phyloP scores from a whole-genome alignment of 257 asterid genomes.

The Jacaranda mimosifolia region DNA sequence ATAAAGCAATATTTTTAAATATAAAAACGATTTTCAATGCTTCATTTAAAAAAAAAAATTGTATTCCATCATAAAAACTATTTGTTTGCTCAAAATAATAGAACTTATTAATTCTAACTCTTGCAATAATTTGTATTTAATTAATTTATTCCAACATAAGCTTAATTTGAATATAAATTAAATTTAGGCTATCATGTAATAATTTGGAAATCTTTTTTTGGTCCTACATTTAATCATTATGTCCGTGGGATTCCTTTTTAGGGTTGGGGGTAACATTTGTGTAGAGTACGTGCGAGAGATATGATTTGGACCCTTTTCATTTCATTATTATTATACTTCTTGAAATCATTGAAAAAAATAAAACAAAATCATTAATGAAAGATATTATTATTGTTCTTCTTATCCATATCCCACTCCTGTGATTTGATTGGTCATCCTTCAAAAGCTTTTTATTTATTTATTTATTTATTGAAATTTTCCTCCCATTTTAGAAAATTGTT shows the following conservation, averaged over 20 bases:
- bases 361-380: slow-evolving; percentile 10
- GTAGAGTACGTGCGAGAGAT: not conserved
- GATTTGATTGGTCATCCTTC: slow-evolving; percentile 32
- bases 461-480: not conserved
- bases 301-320: slow-evolving; percentile 26
- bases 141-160: not conserved
- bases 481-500: not conserved
- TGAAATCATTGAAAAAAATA: too few species aligned
- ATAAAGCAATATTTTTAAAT: too few species aligned
- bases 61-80: not conserved
- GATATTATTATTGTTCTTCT: slow-evolving; percentile 18
- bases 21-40: too few species aligned
- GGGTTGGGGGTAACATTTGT: not conserved
- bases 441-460: not conserved
- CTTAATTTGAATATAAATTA: not conserved
- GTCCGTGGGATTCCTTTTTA: not conserved
- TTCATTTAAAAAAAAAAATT: too few species aligned
- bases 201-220: not conserved
- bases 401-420: slow-evolving; percentile 25
- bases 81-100: too few species aligned
- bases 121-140: too few species aligned
- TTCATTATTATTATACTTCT: not conserved
- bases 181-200: not conserved
- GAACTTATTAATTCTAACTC: too few species aligned
- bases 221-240: slow-evolving; percentile 14